phyloP scores from a whole-genome alignment of 1,139 yeast genomes.

The Magnusiomyces sp. region DNA sequence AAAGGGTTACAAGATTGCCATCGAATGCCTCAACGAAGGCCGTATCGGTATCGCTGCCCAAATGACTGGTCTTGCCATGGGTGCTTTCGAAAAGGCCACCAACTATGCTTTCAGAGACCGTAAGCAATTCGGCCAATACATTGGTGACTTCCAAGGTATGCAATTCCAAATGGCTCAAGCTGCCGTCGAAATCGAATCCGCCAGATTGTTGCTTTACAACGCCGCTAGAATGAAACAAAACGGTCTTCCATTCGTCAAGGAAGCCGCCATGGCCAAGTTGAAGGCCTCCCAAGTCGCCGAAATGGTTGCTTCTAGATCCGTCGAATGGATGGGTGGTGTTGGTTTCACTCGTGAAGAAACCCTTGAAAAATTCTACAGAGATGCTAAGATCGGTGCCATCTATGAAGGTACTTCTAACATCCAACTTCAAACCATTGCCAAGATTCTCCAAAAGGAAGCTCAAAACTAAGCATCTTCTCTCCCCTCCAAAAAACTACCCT shows the following conservation, averaged over 20 bases:
- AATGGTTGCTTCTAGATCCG: conserved; percentile 35
- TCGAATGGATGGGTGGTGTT: conserved; percentile 43
- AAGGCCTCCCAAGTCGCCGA: conserved; percentile 38
- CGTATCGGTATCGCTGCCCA: conserved; percentile 42
- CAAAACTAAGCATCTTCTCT: too few species aligned
- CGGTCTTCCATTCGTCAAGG: conserved; percentile 35
- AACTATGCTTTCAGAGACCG: conserved; percentile 36
- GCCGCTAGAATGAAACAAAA: conserved; percentile 40
- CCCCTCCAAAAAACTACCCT: too few species aligned
- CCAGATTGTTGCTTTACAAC: conserved; percentile 37
- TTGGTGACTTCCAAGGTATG: conserved; percentile 41
- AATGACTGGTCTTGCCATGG: conserved; percentile 39
- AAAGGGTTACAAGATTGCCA: conserved; percentile 40
- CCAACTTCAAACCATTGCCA: conserved; percentile 39
- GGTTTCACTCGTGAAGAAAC: conserved; percentile 39
- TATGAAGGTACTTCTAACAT: conserved; percentile 41
- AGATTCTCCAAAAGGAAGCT: conserved; percentile 33
- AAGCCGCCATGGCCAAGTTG: conserved; percentile 41
- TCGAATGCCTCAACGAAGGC: conserved; percentile 39
- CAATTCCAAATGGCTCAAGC: conserved; percentile 41
- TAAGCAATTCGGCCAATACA: conserved; percentile 37
- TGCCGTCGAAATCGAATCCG: conserved; percentile 39
- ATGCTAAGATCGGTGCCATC: conserved; percentile 39
- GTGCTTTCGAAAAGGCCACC: conserved; percentile 37
- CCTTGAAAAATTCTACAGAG: conserved; percentile 38